These are phyloP conservation scores for Rhodotorula sp. DNA, from an alignment of 1,284 basidiomycete genomes.

Conservation along the genomic window DNA sequence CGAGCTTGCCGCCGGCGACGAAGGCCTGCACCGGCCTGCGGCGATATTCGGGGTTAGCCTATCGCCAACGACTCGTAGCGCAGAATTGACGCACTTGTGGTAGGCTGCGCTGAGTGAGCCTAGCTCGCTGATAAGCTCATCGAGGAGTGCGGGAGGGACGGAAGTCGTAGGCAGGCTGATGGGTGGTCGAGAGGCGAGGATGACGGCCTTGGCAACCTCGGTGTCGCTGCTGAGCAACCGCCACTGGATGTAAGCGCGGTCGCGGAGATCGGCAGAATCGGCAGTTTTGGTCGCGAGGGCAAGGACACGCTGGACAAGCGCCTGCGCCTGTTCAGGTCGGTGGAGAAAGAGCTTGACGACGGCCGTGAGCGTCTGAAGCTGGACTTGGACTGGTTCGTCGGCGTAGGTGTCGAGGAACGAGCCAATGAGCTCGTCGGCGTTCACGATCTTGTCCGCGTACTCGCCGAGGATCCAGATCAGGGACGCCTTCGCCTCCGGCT, in stretches of 20 bases:
- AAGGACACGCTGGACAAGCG: conserved; percentile 81
- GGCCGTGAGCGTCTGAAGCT: conserved; percentile 91
- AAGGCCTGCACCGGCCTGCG: conserved; percentile 59
- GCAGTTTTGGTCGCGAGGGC: conserved; percentile 95
- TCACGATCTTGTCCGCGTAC: conserved; percentile 95
- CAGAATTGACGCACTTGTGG: conserved; percentile 40
- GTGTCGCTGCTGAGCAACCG: conserved; percentile 87
- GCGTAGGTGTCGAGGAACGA: conserved; percentile 89
- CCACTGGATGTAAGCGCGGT: conserved; percentile 97
- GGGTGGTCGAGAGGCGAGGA: conserved; percentile 84
- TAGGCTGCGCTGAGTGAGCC: conserved; percentile 36
- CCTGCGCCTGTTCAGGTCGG: conserved; percentile 88
- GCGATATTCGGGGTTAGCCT: conserved; percentile 63
- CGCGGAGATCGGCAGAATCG: conserved; percentile 94
- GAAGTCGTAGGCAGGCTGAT: conserved; percentile 89
- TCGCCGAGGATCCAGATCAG: conserved; percentile 99
- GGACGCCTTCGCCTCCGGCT: conserved; percentile 96
- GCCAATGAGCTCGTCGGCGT: conserved; percentile 85
- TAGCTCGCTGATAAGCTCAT: conserved; percentile 86
- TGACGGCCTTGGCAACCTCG: conserved; percentile 89
- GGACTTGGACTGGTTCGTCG: conserved; percentile 91
- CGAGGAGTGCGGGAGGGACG: conserved; percentile 82
- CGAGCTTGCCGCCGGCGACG: conserved; percentile 51
- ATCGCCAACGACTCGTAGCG: conserved; percentile 60
- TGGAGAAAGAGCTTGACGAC: conserved; percentile 95